Percentiles rank a stretch among this genome's conserved stretches.
phyloP scores from a whole-genome alignment of 768 basidiomycete species.

The Goffeauzyma gilvescens region DNA sequence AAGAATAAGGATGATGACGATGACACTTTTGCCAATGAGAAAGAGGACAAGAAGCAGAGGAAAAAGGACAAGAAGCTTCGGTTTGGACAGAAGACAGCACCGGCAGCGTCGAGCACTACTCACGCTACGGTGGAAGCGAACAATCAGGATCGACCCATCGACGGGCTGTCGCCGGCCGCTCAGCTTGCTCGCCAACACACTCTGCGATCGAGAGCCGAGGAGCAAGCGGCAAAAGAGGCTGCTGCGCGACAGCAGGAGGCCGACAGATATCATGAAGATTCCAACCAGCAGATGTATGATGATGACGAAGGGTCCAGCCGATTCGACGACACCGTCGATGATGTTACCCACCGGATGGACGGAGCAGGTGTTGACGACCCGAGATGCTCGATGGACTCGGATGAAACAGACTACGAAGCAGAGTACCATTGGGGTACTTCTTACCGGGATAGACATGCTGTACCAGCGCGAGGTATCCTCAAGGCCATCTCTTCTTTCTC shows the following conservation, averaged over 20 bases:
- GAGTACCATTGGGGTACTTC: constrained; percentile 53
- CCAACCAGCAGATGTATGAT: too few relatives aligned
- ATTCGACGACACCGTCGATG: constrained; percentile 35
- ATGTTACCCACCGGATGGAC: constrained; percentile 21
- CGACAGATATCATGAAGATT: too few relatives aligned
- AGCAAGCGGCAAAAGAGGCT: constrained; percentile 33
- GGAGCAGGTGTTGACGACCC: constrained; percentile 12
- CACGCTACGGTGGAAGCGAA: constrained; percentile 55
- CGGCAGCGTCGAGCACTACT: constrained; percentile 52
- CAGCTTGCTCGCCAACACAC: constrained; percentile 79
- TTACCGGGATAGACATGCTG: constrained; percentile 42
- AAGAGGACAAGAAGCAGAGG: constrained; percentile 29
- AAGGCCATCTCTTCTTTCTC: constrained; percentile 36
- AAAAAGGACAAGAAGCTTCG: constrained; percentile 38
- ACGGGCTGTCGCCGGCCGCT: constrained; percentile 72
- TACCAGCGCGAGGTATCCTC: constrained; percentile 64
- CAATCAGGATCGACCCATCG: constrained; percentile 39
- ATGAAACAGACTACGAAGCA: too few relatives aligned
- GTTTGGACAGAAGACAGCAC: constrained; percentile 42
- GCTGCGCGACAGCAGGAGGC: constrained; percentile 40
- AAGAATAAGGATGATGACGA: constrained; percentile 39
- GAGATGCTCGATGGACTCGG: too few relatives aligned
- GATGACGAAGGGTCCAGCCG: constrained; percentile 39
- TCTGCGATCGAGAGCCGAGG: constrained; percentile 56
- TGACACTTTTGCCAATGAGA: constrained; percentile 17